These are phyloP conservation scores for Aethionema arabicum DNA, from an alignment of 345 rosid genomes.

Conservation along the genomic window DNA sequence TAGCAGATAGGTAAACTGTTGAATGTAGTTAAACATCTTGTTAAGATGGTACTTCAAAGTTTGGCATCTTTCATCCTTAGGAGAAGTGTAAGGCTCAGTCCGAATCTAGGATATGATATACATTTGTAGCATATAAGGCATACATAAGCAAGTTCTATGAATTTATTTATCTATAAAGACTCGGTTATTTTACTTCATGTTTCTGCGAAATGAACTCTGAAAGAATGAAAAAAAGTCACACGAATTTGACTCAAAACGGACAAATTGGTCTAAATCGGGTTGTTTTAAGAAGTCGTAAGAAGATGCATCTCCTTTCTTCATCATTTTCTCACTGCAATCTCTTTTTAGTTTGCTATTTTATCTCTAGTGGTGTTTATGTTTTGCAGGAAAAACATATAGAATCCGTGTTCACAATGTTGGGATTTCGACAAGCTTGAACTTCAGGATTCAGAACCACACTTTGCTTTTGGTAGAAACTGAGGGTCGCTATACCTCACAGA, in stretches of 20 bases:
- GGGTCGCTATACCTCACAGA: constrained; percentile 66
- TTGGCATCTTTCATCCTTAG: background rate
- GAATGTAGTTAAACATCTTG: constrained; percentile 10
- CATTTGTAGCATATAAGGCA: too few species aligned
- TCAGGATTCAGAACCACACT: constrained; percentile 91
- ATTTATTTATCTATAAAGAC: too few species aligned
- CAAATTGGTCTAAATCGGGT: too few species aligned
- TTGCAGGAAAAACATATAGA: constrained; percentile 86
- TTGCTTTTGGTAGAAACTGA: constrained; percentile 85
- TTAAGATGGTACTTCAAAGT: constrained; percentile 14
- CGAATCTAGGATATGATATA: too few species aligned
- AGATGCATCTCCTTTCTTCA: background rate
- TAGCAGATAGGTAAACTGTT: background rate
- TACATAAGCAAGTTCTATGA: too few species aligned
- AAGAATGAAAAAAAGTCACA: too few species aligned
- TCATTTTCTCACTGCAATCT: background rate
- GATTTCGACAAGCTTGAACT: constrained; percentile 82
- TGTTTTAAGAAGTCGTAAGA: too few species aligned
- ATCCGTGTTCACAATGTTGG: constrained; percentile 90
- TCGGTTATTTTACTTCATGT: too few species aligned
- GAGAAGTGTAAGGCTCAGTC: background rate
- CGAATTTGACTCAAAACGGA: too few species aligned
- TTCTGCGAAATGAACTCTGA: too few species aligned
- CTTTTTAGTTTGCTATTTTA: background rate
- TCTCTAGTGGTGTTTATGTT: constrained; percentile 9